These are phyloP conservation scores for Geotrichum cucujoidarum DNA, from an alignment of 1,139 yeast genomes.

Conservation along the genomic window DNA sequence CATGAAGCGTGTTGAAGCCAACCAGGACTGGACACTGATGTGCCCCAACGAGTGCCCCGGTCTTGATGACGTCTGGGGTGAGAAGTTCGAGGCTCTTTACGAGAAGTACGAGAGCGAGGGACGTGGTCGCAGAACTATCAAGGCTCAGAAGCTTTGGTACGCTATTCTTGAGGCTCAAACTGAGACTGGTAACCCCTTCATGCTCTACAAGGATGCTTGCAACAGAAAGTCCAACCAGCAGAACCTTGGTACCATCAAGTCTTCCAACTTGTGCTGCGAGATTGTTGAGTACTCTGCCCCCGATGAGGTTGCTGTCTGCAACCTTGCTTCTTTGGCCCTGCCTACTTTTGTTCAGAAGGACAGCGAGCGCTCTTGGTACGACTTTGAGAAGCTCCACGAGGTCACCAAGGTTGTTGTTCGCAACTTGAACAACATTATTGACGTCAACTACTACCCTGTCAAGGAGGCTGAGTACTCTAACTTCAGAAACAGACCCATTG, in stretches of 20 bases:
- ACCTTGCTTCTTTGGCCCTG: constrained; percentile 78
- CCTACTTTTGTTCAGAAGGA: constrained; percentile 59
- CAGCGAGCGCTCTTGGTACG: constrained; percentile 51
- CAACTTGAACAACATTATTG: constrained; percentile 73
- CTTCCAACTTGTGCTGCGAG: constrained; percentile 86
- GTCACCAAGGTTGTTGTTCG: constrained; percentile 69
- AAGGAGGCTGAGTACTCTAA: constrained; percentile 64
- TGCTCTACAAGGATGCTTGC: constrained; percentile 86
- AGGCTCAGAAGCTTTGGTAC: constrained; percentile 87
- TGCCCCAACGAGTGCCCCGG: constrained; percentile 90
- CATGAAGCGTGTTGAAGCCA: constrained; percentile 79
- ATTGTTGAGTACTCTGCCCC: constrained; percentile 84
- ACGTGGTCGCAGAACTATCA: constrained; percentile 63
- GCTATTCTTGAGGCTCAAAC: constrained; percentile 84
- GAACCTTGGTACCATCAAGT: constrained; percentile 81
- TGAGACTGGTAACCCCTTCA: constrained; percentile 90
- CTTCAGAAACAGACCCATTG: constrained; percentile 76
- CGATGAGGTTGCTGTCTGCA: constrained; percentile 87
- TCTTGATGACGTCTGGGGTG: constrained; percentile 72
- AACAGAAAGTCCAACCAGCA: constrained; percentile 78
- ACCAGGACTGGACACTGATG: constrained; percentile 78
- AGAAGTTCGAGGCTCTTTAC: constrained; percentile 68
- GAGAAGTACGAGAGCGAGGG: constrained; percentile 68
- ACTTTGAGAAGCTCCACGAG: constrained; percentile 65
- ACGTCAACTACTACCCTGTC: constrained; percentile 74